phyloP scores from a whole-genome alignment of 164 flowering plant species.

The Magnolia kwangsiensis region DNA sequence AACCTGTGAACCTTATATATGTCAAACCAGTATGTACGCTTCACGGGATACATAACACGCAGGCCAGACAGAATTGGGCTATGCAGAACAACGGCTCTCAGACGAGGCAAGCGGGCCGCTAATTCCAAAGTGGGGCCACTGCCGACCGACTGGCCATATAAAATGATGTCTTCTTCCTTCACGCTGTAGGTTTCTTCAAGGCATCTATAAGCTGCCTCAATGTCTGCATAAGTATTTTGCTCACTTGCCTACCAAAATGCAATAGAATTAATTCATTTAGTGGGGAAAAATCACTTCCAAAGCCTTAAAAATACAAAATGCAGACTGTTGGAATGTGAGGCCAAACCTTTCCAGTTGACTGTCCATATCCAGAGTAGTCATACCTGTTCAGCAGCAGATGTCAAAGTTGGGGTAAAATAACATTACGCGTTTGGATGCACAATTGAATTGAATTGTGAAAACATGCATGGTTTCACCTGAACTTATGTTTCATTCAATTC shows the following conservation, averaged over 20 bases:
- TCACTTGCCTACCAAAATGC: conserved; percentile 57
- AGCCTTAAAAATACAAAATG: neutral
- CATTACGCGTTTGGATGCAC: neutral
- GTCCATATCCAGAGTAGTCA: conserved; percentile 90
- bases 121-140: conserved; percentile 88
- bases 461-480: no score
- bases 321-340: neutral
- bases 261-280: neutral
- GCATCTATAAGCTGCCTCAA: conserved; percentile 83
- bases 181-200: conserved; percentile 63
- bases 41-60: conserved; percentile 87
- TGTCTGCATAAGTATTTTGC: conserved; percentile 80
- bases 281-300: neutral
- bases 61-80: conserved; percentile 83
- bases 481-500: no score
- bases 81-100: conserved; percentile 88
- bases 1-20: conserved; percentile 60
- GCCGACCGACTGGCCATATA: conserved; percentile 92
- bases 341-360: conserved; percentile 84
- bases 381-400: conserved; percentile 42
- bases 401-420: neutral
- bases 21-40: conserved; percentile 81
- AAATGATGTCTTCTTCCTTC: conserved; percentile 71
- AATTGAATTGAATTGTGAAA: no score
- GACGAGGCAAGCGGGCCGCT: conserved; percentile 52